Percentiles rank a stretch among this genome's conserved stretches.
phyloP scores from a whole-genome alignment of 108 stramenopile genomes.

The Bacterosira constricta region DNA sequence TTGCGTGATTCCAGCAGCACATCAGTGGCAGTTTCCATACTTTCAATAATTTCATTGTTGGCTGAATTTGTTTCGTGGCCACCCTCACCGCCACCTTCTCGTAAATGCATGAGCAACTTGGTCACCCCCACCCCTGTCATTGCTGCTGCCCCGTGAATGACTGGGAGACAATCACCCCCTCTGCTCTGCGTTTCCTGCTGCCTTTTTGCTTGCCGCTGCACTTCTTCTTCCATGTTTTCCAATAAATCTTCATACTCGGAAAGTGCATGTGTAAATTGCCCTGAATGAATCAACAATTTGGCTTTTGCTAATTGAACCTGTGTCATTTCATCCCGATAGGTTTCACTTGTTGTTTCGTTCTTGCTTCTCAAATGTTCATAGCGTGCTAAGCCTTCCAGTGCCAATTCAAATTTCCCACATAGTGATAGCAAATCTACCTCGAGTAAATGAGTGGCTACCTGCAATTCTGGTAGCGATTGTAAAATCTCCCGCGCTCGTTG shows the following conservation, averaged over 20 bases:
- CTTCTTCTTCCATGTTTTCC: constrained; percentile 37
- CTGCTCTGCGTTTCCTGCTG: constrained; percentile 11
- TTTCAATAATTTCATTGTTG: constrained; percentile 28
- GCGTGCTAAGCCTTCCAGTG: constrained; percentile 10
- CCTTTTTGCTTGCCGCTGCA: constrained; percentile 23
- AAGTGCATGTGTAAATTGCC: constrained; percentile 32
- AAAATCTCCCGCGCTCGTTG: constrained; percentile 40
- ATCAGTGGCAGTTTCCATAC: constrained; percentile 40
- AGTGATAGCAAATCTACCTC: constrained; percentile 9
- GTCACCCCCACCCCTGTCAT: constrained; percentile 40
- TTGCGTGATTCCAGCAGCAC: constrained; percentile 45
- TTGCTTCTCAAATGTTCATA: constrained; percentile 10
- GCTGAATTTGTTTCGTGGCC: neutral
- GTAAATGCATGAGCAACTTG: constrained; percentile 21
- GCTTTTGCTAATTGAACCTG: constrained; percentile 28
- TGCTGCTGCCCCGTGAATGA: constrained; percentile 44
- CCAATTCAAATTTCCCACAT: constrained; percentile 21
- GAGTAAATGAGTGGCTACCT: constrained; percentile 13
- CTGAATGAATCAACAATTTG: constrained; percentile 20
- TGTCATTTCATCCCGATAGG: neutral
- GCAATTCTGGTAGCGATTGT: constrained; percentile 9
- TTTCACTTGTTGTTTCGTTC: neutral
- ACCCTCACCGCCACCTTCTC: neutral
- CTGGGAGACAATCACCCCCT: constrained; percentile 6
- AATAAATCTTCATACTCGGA: constrained; percentile 48